A percentile compares a stretch with the other conserved stretches of the same genome.
Evolutionary conservation across 805 yeast species (phyloP).

Genomic region (Metschnikowia santaceciliae): DNA sequence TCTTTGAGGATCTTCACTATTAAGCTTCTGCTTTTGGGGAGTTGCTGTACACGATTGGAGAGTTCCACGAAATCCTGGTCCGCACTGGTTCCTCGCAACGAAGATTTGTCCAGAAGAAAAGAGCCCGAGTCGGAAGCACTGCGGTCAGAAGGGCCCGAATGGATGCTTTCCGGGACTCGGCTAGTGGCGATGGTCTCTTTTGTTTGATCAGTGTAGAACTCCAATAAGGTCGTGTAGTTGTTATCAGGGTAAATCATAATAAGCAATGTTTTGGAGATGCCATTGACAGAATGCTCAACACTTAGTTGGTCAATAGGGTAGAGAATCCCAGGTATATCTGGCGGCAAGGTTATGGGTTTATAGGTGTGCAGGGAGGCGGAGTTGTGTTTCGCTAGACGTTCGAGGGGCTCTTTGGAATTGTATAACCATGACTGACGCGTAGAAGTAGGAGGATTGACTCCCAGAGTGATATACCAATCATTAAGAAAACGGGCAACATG

Average conservation of each 20-base stretch:
- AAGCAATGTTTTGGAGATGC: slow-evolving; percentile 14
- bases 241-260: slow-evolving; percentile 22
- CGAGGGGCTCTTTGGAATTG: not conserved
- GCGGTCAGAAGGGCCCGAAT: slow-evolving; percentile 11
- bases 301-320: slow-evolving; percentile 24
- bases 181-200: slow-evolving; percentile 5
- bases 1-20: slow-evolving; percentile 23
- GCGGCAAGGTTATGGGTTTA: slow-evolving; percentile 26
- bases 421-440: slow-evolving; percentile 10
- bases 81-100: slow-evolving; percentile 5
- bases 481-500: slow-evolving; percentile 28
- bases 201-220: slow-evolving; percentile 10
- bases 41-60: slow-evolving; percentile 14
- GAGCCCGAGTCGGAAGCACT: slow-evolving; percentile 5
- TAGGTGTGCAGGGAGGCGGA: not conserved
- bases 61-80: slow-evolving; percentile 16
- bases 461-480: slow-evolving; percentile 33
- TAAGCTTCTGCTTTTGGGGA: slow-evolving; percentile 17
- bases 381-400: not conserved
- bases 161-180: slow-evolving; percentile 10
- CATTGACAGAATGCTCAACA: slow-evolving; percentile 4
- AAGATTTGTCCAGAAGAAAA: slow-evolving; percentile 6
- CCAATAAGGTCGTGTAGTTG: slow-evolving; percentile 16
- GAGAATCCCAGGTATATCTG: slow-evolving; percentile 24
- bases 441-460: slow-evolving; percentile 16